Base-by-base conservation (phyloP, 192 early-diverging fungal genomes). In the Funneliformis geosporum region DNA sequence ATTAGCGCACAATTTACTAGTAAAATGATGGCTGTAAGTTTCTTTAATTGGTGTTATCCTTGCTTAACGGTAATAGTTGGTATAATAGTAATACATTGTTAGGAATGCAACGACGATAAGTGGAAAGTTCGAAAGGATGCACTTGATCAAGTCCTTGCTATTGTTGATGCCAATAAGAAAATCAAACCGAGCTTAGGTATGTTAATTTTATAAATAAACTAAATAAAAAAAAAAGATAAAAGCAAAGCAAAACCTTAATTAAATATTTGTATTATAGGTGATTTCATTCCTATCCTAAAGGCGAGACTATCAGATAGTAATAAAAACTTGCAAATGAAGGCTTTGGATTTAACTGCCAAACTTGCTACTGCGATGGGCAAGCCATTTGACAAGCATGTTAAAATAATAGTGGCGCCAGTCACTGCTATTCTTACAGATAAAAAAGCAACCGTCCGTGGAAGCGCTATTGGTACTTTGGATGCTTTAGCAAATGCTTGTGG, bases 111-210 rank as follows among this genome's bases (percentile, higher is more conserved):
- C 38, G 93, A 97, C 83, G 87, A 88, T 67, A 92, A 95, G 69
- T 99, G 98, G 98, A 97, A 96, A 83, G 86, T 91, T 50, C 91
- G 98, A 65, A 97, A 98, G 81, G 96, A 94, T 50, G 98, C 86
- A 1, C 80, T 99, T 65, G 96, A 98, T 9, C 90, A 94, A 79
- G 87, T 98, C 10, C 84, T 89, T 27, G 89, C 80, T 2, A 91
- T 96, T 50, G 81, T 99, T 38, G 91, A 93, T 43, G 89, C 95
- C 27, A 95, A 96, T 82, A 92, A 95, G 70, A 87, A 94, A 8
- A 92, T 98, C 25, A 91, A 94, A 74, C 94, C 95, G 7, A 94
- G 90, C 66, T 76, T 97, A 5, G 90, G 88, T 78, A 66, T 43
- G 62, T 33, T 33, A 44, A 75, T 27, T 25, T n/a, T 80, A 40